These are phyloP conservation scores for Physcia stellaris DNA, from an alignment of 495 filamentous ascomycete genomes.

Conservation along the genomic window DNA sequence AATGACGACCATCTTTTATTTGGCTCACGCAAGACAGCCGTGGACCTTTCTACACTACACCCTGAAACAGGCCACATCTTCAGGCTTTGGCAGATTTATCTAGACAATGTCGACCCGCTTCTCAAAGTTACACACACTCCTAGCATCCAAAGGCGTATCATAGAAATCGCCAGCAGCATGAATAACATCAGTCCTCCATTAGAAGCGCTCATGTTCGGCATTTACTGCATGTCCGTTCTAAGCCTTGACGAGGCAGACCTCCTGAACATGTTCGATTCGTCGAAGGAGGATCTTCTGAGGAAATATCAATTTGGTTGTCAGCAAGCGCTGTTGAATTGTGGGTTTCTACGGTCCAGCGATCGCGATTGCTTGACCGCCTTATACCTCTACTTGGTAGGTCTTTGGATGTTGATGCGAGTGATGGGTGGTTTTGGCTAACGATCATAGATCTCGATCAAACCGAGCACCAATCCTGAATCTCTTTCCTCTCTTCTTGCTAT, in stretches of 20 bases:
- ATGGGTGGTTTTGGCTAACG: slow-evolving; percentile 14
- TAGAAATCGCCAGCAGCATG: slow-evolving; percentile 21
- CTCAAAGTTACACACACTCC: slow-evolving; percentile 41
- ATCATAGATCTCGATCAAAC: slow-evolving; percentile 35
- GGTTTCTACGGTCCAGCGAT: slow-evolving; percentile 31
- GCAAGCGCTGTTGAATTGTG: slow-evolving; percentile 36
- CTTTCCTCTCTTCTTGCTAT: slow-evolving; percentile 39
- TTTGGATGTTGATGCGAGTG: background rate
- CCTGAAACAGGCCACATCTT: slow-evolving; percentile 30
- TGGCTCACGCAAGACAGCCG: slow-evolving; percentile 23
- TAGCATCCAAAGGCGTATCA: slow-evolving; percentile 30
- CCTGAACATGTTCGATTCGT: slow-evolving; percentile 23
- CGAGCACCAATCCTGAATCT: slow-evolving; percentile 33
- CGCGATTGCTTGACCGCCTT: slow-evolving; percentile 45
- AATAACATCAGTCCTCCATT: slow-evolving; percentile 13
- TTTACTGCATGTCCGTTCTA: slow-evolving; percentile 37
- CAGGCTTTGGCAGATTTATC: slow-evolving; percentile 34
- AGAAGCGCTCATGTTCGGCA: slow-evolving; percentile 41
- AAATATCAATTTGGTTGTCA: slow-evolving; percentile 40
- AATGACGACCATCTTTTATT: slow-evolving; percentile 35
- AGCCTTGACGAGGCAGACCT: slow-evolving; percentile 33
- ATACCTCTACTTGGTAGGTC: slow-evolving; percentile 31
- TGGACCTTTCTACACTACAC: slow-evolving; percentile 35
- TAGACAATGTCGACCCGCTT: slow-evolving; percentile 38
- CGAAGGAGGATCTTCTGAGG: slow-evolving; percentile 30